Conservation (phyloP, 306 rosid genomes). For the Castanea mollissima region DNA sequence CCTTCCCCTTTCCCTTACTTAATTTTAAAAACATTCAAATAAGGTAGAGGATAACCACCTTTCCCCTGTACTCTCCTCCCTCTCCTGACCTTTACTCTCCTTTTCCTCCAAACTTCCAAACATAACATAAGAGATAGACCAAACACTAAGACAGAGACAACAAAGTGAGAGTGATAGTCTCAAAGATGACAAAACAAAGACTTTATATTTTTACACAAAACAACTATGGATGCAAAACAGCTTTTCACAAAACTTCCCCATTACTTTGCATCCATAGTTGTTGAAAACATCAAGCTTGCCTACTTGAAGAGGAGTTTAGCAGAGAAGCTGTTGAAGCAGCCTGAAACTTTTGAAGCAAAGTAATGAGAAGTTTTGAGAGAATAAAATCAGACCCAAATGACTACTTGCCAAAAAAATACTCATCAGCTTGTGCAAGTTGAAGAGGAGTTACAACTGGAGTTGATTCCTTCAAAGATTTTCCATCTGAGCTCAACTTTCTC, state of each 20-base stretch:
- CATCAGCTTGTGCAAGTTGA: conserved; percentile 43
- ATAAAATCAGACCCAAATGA: conserved; percentile 64
- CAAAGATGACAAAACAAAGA: too few species aligned
- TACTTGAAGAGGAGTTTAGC: conserved; percentile 69
- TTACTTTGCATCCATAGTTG: conserved; percentile 48
- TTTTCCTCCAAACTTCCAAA: too few species aligned
- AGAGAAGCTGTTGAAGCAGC: conserved; percentile 49
- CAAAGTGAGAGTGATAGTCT: too few species aligned
- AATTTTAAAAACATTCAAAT: too few species aligned
- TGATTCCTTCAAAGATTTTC: conserved; percentile 20
- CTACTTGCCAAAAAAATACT: conserved; percentile 53
- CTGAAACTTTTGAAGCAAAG: conserved; percentile 53
- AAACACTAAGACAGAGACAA: too few species aligned
- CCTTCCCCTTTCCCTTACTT: too few species aligned
- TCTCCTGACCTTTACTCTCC: too few species aligned
- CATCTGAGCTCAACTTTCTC: conserved; percentile 23
- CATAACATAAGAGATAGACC: too few species aligned
- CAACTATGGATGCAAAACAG: conserved; percentile 52
- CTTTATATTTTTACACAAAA: neutral
- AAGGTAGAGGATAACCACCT: too few species aligned
- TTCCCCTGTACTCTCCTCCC: too few species aligned
- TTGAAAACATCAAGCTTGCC: conserved; percentile 59
- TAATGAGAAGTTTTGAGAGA: conserved; percentile 66
- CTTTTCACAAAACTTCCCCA: conserved; percentile 6
- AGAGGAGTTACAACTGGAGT: conserved; percentile 36